Conservation (phyloP, 352 stramenopile species). For the Globisporangium nodosum region DNA sequence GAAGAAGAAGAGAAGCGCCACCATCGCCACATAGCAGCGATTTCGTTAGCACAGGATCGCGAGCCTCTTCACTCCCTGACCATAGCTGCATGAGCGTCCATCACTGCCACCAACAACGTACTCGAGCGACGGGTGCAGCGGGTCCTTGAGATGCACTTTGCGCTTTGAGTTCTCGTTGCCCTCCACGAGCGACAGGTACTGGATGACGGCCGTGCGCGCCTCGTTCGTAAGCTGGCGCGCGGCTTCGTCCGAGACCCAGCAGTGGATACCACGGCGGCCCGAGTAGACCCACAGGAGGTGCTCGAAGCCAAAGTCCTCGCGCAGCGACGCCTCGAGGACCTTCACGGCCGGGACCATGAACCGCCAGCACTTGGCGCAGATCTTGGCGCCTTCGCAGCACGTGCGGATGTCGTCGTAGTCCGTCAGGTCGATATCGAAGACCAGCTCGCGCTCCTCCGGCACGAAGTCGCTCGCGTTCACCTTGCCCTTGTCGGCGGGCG, state of each 20-base stretch:
- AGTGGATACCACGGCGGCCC: conserved; percentile 98
- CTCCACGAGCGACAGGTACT: conserved; percentile 95
- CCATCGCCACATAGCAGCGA: not conserved
- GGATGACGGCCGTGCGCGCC: conserved; percentile 93
- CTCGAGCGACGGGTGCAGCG: conserved; percentile 93
- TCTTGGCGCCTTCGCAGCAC: conserved; percentile 90
- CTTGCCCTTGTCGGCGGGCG: conserved; percentile 81
- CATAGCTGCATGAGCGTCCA: not conserved
- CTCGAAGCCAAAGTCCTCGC: conserved; percentile 98
- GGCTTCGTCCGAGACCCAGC: conserved; percentile 97
- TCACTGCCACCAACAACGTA: conserved; percentile 16
- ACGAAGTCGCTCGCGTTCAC: conserved; percentile 85
- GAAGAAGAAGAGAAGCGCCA: not conserved
- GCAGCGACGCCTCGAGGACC: conserved; percentile 88
- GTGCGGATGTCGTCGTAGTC: conserved; percentile 99
- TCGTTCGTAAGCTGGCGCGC: conserved; percentile 95
- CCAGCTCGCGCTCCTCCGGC: conserved; percentile 94
- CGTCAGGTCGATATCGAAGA: conserved; percentile 99
- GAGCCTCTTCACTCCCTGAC: too few species aligned
- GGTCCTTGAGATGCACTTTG: conserved; percentile 89
- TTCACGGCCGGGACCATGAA: conserved; percentile 98
- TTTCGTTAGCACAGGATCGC: too few species aligned
- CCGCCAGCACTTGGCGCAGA: conserved; percentile 95
- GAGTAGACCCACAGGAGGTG: conserved; percentile 99
- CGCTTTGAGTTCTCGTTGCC: conserved; percentile 84